These are phyloP conservation scores for Apiospora marii DNA, from an alignment of 2,329 filamentous ascomycete genomes.

Conservation along the genomic window DNA sequence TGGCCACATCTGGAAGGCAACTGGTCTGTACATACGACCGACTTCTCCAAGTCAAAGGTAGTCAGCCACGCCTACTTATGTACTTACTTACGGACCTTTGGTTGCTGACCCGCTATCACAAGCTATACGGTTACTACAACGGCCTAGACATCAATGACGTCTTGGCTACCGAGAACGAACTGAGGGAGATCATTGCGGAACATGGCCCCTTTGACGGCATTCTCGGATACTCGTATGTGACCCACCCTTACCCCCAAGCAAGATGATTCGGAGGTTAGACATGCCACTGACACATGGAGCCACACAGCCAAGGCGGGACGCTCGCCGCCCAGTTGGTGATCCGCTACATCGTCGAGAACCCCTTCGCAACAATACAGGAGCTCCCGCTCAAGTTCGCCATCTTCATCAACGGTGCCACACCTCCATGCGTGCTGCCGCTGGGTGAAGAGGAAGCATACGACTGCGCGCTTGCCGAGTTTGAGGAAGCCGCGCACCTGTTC, in stretches of 20 bases:
- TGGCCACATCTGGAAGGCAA: constrained; percentile 24
- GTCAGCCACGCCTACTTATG: background rate
- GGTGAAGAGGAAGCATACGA: background rate
- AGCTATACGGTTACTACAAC: constrained; percentile 22
- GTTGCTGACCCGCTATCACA: background rate
- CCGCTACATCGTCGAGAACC: constrained; percentile 23
- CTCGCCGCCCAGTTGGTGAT: constrained; percentile 21
- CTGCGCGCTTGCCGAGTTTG: constrained; percentile 18
- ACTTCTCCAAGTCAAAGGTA: constrained; percentile 24
- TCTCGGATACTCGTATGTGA: constrained; percentile 21
- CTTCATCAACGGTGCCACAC: constrained; percentile 24
- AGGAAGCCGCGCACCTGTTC: constrained; percentile 20
- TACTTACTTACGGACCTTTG: accelerated
- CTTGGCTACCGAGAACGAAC: constrained; percentile 17
- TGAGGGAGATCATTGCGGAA: constrained; percentile 14
- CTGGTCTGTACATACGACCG: constrained; percentile 23
- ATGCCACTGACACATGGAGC: background rate
- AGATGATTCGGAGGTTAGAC: background rate
- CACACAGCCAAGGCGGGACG: constrained; percentile 5
- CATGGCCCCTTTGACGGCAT: constrained; percentile 24
- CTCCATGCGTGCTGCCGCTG: constrained; percentile 11
- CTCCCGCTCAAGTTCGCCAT: constrained; percentile 24
- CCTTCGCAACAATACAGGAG: constrained; percentile 21
- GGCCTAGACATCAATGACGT: constrained; percentile 19
- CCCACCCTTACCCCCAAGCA: background rate